These are phyloP conservation scores for Westerdykella sp. DNA, from an alignment of 2,329 filamentous ascomycete species.

Conservation along the genomic window DNA sequence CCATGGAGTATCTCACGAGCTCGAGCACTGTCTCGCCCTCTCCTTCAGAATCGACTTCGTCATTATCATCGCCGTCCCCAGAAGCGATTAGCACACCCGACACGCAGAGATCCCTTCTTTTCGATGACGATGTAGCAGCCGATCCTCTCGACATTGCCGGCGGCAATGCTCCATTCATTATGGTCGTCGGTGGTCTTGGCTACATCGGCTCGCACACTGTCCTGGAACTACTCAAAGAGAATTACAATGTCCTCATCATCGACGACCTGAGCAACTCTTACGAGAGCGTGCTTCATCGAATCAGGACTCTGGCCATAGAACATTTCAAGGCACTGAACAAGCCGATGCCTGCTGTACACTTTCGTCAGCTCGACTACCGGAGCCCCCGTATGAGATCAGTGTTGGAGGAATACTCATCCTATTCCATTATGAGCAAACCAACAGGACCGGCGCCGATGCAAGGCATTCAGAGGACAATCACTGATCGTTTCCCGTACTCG, in stretches of 20 bases:
- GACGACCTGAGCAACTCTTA: constrained; percentile 45
- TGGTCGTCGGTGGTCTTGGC: constrained; percentile 51
- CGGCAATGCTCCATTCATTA: constrained; percentile 37
- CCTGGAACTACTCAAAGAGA: constrained; percentile 49
- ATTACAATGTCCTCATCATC: constrained; percentile 48
- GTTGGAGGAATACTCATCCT: constrained; percentile 39
- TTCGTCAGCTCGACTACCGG: constrained; percentile 47
- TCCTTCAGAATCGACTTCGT: constrained; percentile 25
- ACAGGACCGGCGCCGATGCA: constrained; percentile 2
- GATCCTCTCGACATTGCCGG: constrained; percentile 39
- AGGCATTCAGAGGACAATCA: constrained; percentile 11
- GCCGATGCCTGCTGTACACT: constrained; percentile 40
- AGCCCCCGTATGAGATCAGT: constrained; percentile 39
- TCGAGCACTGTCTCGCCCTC: constrained; percentile 15
- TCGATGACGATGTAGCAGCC: constrained; percentile 43
- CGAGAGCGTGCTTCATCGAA: constrained; percentile 33
- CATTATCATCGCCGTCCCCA: constrained; percentile 20
- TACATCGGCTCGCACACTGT: constrained; percentile 54
- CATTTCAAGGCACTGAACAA: constrained; percentile 37
- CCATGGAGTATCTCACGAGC: constrained; percentile 19
- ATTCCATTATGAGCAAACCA: constrained; percentile 17
- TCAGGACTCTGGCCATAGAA: constrained; percentile 32
- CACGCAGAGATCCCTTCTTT: constrained; percentile 42
- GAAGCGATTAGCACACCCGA: constrained; percentile 39
- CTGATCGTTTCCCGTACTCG: constrained; percentile 24